These are phyloP conservation scores for Eutypa lata DNA, from an alignment of 2,329 filamentous ascomycete species.

Conservation along the genomic window DNA sequence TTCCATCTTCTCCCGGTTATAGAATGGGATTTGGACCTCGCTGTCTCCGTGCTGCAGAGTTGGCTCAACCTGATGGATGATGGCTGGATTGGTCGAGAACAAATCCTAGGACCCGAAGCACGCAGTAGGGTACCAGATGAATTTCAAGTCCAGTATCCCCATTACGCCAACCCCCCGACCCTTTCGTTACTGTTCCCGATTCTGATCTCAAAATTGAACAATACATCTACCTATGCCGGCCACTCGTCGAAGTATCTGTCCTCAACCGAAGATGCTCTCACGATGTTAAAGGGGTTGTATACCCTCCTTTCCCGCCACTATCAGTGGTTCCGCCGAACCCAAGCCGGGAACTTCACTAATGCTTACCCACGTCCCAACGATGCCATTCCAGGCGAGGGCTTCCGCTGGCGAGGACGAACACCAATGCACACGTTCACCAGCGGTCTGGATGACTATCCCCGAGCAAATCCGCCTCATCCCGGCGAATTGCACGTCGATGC, in stretches of 20 bases:
- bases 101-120: constrained; percentile 84
- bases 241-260: constrained; percentile 79
- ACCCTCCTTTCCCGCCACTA: constrained; percentile 83
- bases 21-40: constrained; percentile 86
- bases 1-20: constrained; percentile 85
- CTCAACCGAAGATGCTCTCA: constrained; percentile 41
- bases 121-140: constrained; percentile 87
- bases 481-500: constrained; percentile 91
- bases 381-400: constrained; percentile 83
- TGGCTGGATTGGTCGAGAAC: constrained; percentile 91
- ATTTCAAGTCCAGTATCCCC: constrained; percentile 93
- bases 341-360: constrained; percentile 76
- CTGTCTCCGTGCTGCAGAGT: constrained; percentile 78
- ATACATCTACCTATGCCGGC: constrained; percentile 87
- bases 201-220: constrained; percentile 92
- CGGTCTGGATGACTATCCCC: constrained; percentile 91
- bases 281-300: neutral
- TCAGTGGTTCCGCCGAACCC: constrained; percentile 88
- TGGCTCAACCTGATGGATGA: constrained; percentile 95
- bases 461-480: constrained; percentile 85
- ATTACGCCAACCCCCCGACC: constrained; percentile 93
- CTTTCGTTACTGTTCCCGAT: constrained; percentile 88
- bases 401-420: constrained; percentile 88
- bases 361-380: constrained; percentile 83
- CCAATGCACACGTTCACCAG: constrained; percentile 83